Conservation (phyloP, 2,329 filamentous ascomycete genomes). For the Domatiomyces catenatus region DNA sequence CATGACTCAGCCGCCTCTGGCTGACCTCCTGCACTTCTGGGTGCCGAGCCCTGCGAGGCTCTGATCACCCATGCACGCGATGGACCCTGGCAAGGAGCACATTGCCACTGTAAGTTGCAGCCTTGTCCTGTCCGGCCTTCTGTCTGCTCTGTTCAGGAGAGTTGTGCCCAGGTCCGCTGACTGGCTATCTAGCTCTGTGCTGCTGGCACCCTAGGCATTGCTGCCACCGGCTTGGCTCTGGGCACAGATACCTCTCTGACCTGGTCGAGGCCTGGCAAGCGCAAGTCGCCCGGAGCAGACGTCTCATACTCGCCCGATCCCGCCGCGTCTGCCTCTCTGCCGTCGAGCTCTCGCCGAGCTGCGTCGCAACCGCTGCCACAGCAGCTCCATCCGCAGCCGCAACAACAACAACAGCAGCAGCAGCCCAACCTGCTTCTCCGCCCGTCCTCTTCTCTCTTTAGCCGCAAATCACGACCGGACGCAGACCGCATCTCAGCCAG, state of each 20-base stretch:
- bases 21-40: not conserved
- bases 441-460: not conserved
- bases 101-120: constrained; percentile 11
- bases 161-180: constrained; percentile 3
- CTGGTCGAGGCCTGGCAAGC: constrained; percentile 20
- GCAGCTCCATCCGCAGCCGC: constrained; percentile 1
- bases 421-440: not conserved
- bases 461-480: not conserved
- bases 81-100: constrained; percentile 14
- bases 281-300: constrained; percentile 23
- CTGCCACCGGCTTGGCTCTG: constrained; percentile 43
- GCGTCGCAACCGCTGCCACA: constrained; percentile 8
- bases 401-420: constrained; percentile 4
- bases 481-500: not conserved
- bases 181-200: constrained; percentile 41
- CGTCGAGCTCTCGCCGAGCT: constrained; percentile 1
- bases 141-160: not conserved
- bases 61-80: constrained; percentile 16
- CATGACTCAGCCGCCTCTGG: not conserved
- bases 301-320: constrained; percentile 11
- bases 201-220: constrained; percentile 46
- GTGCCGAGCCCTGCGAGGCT: not conserved
- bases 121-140: not conserved
- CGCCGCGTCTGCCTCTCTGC: not conserved
- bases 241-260: constrained; percentile 31